phyloP scores from a whole-genome alignment of 495 filamentous ascomycete species.

The Lineolata rhizophorae region DNA sequence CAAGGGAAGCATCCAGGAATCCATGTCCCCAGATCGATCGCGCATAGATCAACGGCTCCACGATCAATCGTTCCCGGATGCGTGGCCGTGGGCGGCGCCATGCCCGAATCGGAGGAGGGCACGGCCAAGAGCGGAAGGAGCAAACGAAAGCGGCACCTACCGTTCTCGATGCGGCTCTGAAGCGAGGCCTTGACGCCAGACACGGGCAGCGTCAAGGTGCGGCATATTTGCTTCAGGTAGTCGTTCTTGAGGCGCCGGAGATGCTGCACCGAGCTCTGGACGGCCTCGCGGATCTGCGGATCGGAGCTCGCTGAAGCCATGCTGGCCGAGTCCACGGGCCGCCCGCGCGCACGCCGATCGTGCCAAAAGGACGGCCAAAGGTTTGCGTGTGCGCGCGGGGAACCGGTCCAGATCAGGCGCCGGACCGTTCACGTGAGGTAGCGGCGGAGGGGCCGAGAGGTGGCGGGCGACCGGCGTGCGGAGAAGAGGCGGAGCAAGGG shows the following conservation, averaged over 20 bases:
- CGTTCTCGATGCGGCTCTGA: conserved; percentile 48
- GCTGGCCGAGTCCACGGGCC: conserved; percentile 14
- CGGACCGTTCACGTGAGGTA: too few relatives aligned
- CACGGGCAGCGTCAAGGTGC: conserved; percentile 41
- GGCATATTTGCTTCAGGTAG: conserved; percentile 52
- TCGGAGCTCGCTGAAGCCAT: conserved; percentile 23
- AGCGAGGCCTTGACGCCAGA: conserved; percentile 65
- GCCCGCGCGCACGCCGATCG: neutral
- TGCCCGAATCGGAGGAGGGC: neutral
- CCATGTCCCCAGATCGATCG: too few relatives aligned
- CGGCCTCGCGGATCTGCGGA: conserved; percentile 12
- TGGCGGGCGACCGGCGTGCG: too few relatives aligned
- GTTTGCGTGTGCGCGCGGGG: neutral
- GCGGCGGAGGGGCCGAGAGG: too few relatives aligned
- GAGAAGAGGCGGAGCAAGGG: too few relatives aligned
- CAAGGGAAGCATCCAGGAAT: neutral
- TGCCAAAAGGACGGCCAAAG: neutral
- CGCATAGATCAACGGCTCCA: too few relatives aligned
- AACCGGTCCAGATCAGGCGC: neutral
- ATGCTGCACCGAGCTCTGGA: conserved; percentile 29
- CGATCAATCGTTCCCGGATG: too few relatives aligned
- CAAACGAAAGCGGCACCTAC: conserved; percentile 32
- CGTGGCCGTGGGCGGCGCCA: neutral
- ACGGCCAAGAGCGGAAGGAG: neutral
- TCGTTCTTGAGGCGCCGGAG: conserved; percentile 51